These are phyloP conservation scores for Pulveroboletus sp. DNA, from an alignment of 1,284 basidiomycete genomes.

Conservation along the genomic window DNA sequence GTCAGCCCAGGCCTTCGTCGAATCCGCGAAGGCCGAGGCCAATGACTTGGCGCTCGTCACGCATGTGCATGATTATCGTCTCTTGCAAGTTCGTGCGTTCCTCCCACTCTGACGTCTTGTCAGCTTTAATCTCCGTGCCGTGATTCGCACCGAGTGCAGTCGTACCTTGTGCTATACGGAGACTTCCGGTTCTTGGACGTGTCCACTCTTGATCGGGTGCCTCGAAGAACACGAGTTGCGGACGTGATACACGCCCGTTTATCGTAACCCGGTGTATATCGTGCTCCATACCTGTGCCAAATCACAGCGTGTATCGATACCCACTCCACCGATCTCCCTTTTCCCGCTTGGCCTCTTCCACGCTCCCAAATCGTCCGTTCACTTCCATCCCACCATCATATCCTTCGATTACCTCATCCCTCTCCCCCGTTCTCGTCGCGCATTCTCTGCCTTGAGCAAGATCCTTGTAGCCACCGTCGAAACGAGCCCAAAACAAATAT, in stretches of 20 bases:
- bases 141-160: not conserved
- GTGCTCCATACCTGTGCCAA: too few relatives aligned
- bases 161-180: not conserved
- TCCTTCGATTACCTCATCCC: conserved; percentile 67
- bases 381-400: conserved; percentile 43
- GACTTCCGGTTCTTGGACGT: not conserved
- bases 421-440: conserved; percentile 57
- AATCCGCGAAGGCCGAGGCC: not conserved
- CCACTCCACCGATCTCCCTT: conserved; percentile 65
- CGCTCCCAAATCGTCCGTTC: conserved; percentile 49
- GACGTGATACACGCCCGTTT: not conserved
- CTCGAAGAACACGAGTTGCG: not conserved
- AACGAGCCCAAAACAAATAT: conserved; percentile 66
- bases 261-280: not conserved
- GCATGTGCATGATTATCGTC: not conserved
- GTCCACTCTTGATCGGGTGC: not conserved
- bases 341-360: conserved; percentile 54
- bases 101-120: not conserved
- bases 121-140: conserved; percentile 5
- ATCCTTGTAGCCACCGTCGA: conserved; percentile 49
- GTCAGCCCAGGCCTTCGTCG: not conserved
- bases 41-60: too few relatives aligned
- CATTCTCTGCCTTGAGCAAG: conserved; percentile 61
- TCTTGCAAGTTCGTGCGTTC: not conserved
- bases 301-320: conserved; percentile 56